Percentiles rank a stretch among this genome's conserved stretches.
phyloP scores from a whole-genome alignment of 305 asterid genomes.

The Withania somnifera region DNA sequence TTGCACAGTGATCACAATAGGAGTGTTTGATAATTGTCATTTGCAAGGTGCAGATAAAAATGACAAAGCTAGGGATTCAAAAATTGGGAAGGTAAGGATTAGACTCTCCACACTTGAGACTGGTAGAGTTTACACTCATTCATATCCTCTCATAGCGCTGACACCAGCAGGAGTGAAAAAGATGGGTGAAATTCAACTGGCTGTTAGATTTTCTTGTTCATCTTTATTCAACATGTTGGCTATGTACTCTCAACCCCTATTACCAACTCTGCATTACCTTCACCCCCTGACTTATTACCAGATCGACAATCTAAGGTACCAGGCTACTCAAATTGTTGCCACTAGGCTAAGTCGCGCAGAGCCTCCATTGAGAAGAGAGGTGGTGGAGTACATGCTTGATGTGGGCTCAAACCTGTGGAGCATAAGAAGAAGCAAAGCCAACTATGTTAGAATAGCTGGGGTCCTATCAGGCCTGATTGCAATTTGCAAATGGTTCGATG shows the following conservation, averaged over 20 bases:
- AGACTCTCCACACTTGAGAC: conserved; percentile 73
- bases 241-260: conserved; percentile 46
- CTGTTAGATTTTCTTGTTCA: conserved; percentile 67
- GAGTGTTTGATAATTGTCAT: conserved; percentile 70
- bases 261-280: conserved; percentile 57
- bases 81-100: conserved; percentile 76
- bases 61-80: conserved; percentile 42
- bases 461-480: conserved; percentile 30
- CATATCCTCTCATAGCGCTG: conserved; percentile 63
- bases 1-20: conserved; percentile 66
- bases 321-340: conserved; percentile 65
- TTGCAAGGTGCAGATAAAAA: conserved; percentile 41
- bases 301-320: conserved; percentile 51
- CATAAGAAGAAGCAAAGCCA: conserved; percentile 73
- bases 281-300: conserved; percentile 56
- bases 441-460: conserved; percentile 42
- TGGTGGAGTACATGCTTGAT: conserved; percentile 79
- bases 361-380: conserved; percentile 72
- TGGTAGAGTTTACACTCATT: conserved; percentile 65
- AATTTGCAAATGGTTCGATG: conserved; percentile 30
- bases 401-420: conserved; percentile 88
- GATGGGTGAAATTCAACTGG: conserved; percentile 86
- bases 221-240: conserved; percentile 49
- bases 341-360: conserved; percentile 57
- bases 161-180: conserved; percentile 66